phyloP scores from a whole-genome alignment of 768 basidiomycete species.

The Boletus sensibilis region DNA sequence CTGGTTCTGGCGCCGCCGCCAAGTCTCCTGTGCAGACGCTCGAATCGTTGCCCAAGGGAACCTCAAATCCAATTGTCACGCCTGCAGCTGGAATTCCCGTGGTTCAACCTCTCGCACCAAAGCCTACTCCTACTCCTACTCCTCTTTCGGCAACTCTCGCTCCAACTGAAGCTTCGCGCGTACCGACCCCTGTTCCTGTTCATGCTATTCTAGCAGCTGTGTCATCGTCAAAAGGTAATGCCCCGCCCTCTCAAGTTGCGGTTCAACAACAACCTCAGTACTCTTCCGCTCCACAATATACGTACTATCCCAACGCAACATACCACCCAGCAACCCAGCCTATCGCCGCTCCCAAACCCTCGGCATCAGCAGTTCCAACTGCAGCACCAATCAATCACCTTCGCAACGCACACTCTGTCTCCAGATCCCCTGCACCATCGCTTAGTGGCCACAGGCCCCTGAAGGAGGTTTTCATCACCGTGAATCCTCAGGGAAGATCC shows the following conservation, averaged over 20 bases:
- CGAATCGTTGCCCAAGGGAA: constrained; percentile 23
- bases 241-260: constrained; percentile 34
- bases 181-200: constrained; percentile 20
- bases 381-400: constrained; percentile 12
- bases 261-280: constrained; percentile 35
- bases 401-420: constrained; percentile 31
- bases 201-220: constrained; percentile 9
- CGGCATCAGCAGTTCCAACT: constrained; percentile 9
- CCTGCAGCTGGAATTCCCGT: constrained; percentile 17
- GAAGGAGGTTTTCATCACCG: constrained; percentile 49
- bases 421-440: constrained; percentile 32
- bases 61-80: constrained; percentile 7
- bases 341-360: constrained; percentile 18
- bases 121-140: constrained; percentile 21
- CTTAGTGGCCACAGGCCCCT: constrained; percentile 44
- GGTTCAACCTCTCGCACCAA: constrained; percentile 22
- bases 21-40: constrained; percentile 23
- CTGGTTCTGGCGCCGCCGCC: constrained; percentile 17
- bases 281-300: constrained; percentile 36
- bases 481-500: constrained; percentile 59
- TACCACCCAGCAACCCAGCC: constrained; percentile 39
- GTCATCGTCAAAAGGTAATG: constrained; percentile 17
- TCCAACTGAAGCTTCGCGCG: constrained; percentile 19
- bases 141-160: constrained; percentile 25
- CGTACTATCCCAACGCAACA: constrained; percentile 56